phyloP scores from a whole-genome alignment of 2,329 filamentous ascomycete genomes.

The Aureobasidium sp. region DNA sequence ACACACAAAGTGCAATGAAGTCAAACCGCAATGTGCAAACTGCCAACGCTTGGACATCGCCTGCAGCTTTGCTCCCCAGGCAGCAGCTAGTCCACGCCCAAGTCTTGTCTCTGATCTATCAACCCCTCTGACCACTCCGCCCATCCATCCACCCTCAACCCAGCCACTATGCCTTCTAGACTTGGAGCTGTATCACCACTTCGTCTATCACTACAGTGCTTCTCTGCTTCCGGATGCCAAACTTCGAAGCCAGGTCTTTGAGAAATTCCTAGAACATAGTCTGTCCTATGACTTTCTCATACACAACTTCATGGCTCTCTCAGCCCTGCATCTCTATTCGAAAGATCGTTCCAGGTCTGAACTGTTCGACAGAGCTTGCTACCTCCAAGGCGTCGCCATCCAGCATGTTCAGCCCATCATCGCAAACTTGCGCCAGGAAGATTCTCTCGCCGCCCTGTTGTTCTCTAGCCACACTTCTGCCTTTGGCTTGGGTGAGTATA shows the following conservation, averaged over 20 bases:
- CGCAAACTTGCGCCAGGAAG: background rate
- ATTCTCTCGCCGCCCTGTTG: constrained; percentile 13
- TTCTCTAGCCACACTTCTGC: constrained; percentile 15
- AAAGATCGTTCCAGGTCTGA: background rate
- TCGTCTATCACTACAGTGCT: constrained; percentile 2
- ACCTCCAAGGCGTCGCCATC: constrained; percentile 13
- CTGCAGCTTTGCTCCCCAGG: constrained; percentile 5
- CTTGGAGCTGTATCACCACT: constrained; percentile 8
- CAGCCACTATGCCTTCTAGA: constrained; percentile 2
- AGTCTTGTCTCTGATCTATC: background rate
- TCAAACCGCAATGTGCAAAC: constrained; percentile 4
- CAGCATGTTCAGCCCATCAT: constrained; percentile 12
- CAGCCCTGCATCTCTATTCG: constrained; percentile 17
- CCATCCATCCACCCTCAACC: background rate
- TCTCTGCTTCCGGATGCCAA: background rate
- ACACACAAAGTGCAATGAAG: constrained; percentile 3
- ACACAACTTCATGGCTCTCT: constrained; percentile 17
- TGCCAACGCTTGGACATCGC: constrained; percentile 1
- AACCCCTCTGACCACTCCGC: background rate
- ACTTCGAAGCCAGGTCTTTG: background rate
- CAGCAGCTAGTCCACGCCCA: background rate
- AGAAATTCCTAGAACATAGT: background rate
- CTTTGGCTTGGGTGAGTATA: constrained; percentile 11
- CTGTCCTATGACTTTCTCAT: constrained; percentile 12
- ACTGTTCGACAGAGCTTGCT: constrained; percentile 13